Conservation (phyloP, 1,139 yeast species). For the Saccharomyces hybrid region DNA sequence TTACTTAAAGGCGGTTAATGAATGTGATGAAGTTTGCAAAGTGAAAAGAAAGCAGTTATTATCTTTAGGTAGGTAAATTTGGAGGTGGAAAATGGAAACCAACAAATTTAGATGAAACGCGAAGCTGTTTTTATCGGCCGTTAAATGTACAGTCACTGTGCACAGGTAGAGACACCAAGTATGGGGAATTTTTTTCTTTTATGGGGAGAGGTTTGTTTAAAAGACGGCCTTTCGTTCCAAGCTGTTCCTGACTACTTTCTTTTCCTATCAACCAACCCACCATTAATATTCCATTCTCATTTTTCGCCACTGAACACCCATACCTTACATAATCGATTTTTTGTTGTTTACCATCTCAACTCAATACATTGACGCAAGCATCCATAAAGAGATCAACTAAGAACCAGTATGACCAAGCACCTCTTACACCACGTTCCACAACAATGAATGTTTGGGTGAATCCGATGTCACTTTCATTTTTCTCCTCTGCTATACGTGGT, state of each 20-base stretch:
- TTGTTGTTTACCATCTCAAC: not conserved
- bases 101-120: not conserved
- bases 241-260: not conserved
- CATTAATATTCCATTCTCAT: not conserved
- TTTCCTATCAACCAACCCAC: not conserved
- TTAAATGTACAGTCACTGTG: not conserved
- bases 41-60: not conserved
- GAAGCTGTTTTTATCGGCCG: not conserved
- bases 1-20: not conserved
- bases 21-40: not conserved
- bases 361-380: not conserved
- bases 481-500: no score
- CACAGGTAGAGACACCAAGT: not conserved
- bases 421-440: no score
- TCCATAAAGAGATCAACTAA: not conserved
- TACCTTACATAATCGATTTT: not conserved
- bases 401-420: no score
- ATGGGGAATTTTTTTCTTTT: not conserved
- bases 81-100: not conserved
- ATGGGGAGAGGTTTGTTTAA: not conserved
- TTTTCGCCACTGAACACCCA: not conserved
- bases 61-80: not conserved
- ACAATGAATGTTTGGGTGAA: no score
- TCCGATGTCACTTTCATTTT: no score
- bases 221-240: not conserved